Evolutionary conservation across 345 rosid genomes (phyloP).

Genomic region (Syzygium aromaticum): DNA sequence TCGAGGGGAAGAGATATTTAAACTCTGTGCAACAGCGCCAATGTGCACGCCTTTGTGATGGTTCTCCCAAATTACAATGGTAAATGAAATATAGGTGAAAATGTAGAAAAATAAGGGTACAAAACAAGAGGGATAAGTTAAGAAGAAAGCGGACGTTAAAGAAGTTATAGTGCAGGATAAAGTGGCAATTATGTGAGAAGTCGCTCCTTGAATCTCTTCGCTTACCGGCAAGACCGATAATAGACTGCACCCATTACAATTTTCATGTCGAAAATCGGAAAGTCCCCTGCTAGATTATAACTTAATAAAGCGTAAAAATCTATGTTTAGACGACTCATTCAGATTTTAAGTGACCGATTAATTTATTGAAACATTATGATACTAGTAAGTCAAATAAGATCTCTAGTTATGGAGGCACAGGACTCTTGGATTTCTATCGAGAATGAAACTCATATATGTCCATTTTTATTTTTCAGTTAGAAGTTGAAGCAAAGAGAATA

Average conservation of each 20-base stretch:
- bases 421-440: not conserved
- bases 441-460: not conserved
- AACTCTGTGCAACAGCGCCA: not conserved
- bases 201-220: not conserved
- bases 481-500: not conserved
- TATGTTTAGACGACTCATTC: not conserved
- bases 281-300: not conserved
- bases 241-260: not conserved
- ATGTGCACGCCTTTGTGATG: not conserved
- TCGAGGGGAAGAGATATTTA: not conserved
- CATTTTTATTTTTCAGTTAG: not conserved
- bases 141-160: not conserved
- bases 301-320: not conserved
- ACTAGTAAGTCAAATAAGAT: not conserved
- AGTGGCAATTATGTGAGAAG: not conserved
- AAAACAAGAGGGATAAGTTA: not conserved
- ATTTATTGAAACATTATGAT: not conserved
- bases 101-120: not conserved
- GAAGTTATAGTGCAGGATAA: not conserved
- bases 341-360: not conserved
- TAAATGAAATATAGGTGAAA: not conserved
- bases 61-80: not conserved
- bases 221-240: rapidly evolving
- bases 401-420: not conserved
- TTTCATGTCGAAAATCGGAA: not conserved